Conservation (phyloP, 768 basidiomycete species). For the Rossbeevera mucosa region DNA sequence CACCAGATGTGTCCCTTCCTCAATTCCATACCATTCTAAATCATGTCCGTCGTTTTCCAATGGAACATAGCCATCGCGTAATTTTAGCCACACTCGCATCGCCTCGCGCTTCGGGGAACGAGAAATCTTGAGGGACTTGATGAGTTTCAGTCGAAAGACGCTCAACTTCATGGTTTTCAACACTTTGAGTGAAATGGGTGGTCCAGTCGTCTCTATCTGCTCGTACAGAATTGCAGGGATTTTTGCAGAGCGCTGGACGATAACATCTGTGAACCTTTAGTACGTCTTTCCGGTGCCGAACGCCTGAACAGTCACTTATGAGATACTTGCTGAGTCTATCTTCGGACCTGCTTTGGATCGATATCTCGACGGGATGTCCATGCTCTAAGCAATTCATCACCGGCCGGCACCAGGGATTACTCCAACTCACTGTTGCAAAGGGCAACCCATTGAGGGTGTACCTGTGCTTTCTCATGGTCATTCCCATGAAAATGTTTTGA, state of each 20-base stretch:
- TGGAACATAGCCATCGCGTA: conserved; percentile 47
- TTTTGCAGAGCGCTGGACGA: conserved; percentile 24
- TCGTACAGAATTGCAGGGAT: conserved; percentile 20
- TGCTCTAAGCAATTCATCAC: conserved; percentile 41
- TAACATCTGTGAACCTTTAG: conserved; percentile 24
- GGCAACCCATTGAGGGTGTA: conserved; percentile 62
- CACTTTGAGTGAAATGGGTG: conserved; percentile 41
- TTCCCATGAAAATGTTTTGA: conserved; percentile 39
- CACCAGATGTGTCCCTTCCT: conserved; percentile 42
- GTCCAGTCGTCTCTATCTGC: conserved; percentile 14
- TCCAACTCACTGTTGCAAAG: conserved; percentile 55
- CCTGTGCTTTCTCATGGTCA: conserved; percentile 40
- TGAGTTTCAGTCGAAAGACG: conserved; percentile 58
- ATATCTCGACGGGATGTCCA: conserved; percentile 44
- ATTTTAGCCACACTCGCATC: conserved; percentile 51
- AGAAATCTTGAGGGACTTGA: conserved; percentile 42
- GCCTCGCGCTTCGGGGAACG: conserved; percentile 26
- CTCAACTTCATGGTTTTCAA: conserved; percentile 67
- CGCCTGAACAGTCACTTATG: conserved; percentile 43
- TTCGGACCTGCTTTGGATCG: conserved; percentile 27
- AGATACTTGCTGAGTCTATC: conserved; percentile 59
- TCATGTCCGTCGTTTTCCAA: conserved; percentile 51
- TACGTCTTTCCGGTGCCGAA: not conserved
- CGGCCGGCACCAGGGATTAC: not conserved
- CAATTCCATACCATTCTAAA: conserved; percentile 70